Conservation (phyloP, 2,329 filamentous ascomycete species). For the Beauveria varroae region DNA sequence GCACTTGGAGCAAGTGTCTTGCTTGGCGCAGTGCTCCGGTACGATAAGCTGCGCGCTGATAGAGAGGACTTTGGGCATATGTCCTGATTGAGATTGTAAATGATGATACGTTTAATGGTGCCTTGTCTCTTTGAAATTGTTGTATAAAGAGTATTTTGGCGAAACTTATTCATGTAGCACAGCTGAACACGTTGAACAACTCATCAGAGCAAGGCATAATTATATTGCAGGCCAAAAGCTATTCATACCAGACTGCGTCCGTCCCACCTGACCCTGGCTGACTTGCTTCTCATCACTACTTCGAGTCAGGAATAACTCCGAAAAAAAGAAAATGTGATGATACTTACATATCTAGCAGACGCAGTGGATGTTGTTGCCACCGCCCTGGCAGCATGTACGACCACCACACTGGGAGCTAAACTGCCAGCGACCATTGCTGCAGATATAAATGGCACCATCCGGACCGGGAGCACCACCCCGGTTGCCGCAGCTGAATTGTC, state of each 20-base stretch:
- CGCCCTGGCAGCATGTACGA: neutral
- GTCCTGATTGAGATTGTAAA: neutral
- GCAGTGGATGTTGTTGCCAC: conserved; percentile 1
- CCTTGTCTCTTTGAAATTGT: too few species aligned
- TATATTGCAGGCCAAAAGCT: neutral
- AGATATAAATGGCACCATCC: neutral
- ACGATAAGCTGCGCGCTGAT: conserved; percentile 12
- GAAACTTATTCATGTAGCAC: too few species aligned
- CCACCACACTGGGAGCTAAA: conserved; percentile 1
- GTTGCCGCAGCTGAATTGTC: neutral
- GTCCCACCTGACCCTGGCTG: too few species aligned
- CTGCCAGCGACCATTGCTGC: neutral
- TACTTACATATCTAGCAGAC: neutral
- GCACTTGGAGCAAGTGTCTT: conserved; percentile 21
- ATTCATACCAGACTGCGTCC: neutral
- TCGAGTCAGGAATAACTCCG: neutral
- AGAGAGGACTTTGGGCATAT: neutral
- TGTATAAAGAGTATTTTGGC: too few species aligned
- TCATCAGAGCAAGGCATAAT: neutral
- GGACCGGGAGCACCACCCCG: neutral
- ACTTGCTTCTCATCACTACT: neutral
- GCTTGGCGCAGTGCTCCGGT: conserved; percentile 17
- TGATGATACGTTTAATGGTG: too few species aligned
- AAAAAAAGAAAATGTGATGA: neutral
- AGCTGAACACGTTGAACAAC: too few species aligned